Percentiles rank a stretch among this genome's conserved stretches.
phyloP scores from a whole-genome alignment of 495 filamentous ascomycete species.

The Penicillium cosmopolitanum region DNA sequence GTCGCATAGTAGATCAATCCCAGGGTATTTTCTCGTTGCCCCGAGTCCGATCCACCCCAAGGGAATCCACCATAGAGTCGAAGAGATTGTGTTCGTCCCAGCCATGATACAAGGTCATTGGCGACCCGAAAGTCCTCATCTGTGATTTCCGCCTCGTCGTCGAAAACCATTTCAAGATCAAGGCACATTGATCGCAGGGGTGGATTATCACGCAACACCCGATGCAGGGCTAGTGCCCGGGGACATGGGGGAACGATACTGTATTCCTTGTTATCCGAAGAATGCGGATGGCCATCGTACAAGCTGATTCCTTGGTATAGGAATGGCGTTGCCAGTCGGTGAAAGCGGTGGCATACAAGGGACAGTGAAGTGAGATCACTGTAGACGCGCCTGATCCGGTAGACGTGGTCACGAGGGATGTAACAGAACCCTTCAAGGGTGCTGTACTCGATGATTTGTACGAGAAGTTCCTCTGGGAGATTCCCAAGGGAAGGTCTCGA shows the following conservation, averaged over 20 bases:
- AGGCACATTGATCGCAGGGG: conserved; percentile 1
- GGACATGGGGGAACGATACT: conserved; percentile 2
- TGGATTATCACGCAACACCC: conserved; percentile 5
- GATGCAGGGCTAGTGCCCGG: conserved; percentile 4
- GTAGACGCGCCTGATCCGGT: conserved; percentile 3
- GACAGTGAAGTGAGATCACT: not conserved
- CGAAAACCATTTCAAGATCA: conserved; percentile 5
- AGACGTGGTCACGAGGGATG: not conserved
- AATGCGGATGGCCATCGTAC: not conserved
- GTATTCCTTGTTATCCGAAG: not conserved
- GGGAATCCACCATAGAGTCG: conserved; percentile 10
- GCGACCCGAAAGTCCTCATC: conserved; percentile 7
- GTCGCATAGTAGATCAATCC: not conserved
- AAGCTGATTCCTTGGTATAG: conserved; percentile 10
- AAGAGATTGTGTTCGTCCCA: conserved; percentile 6
- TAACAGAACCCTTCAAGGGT: not conserved
- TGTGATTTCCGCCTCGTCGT: not conserved
- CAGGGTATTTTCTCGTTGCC: conserved; percentile 3
- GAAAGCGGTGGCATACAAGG: conserved; percentile 10
- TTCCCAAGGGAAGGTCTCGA: not conserved
- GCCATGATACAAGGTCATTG: conserved; percentile 11
- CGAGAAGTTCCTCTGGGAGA: conserved; percentile 4
- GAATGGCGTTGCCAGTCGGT: conserved; percentile 3
- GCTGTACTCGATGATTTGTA: not conserved
- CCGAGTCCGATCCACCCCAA: not conserved